Conservation (phyloP, 2,329 filamentous ascomycete species). For the Claviceps fusiformis region DNA sequence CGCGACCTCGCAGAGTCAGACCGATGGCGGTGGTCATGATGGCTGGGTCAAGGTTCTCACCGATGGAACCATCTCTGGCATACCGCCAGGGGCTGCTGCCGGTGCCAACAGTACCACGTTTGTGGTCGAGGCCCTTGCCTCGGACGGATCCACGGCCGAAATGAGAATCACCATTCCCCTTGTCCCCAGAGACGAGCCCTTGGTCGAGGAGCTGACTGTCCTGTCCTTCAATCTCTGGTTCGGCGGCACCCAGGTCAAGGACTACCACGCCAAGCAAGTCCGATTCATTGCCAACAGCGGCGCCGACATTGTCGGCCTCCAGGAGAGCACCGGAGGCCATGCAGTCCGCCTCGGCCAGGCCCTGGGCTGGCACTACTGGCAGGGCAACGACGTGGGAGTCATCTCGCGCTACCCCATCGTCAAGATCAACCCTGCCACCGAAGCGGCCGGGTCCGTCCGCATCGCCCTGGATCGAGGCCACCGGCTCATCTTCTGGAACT, state of each 20-base stretch:
- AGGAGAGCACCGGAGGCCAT: slow-evolving; percentile 21
- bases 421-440: slow-evolving; percentile 12
- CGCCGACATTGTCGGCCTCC: slow-evolving; percentile 23
- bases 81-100: slow-evolving; percentile 11
- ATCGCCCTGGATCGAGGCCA: slow-evolving; percentile 19
- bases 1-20: neutral
- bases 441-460: slow-evolving; percentile 17
- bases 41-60: slow-evolving; percentile 20
- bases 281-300: slow-evolving; percentile 18
- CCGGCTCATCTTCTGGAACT: slow-evolving; percentile 21
- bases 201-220: slow-evolving; percentile 22
- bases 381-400: slow-evolving; percentile 19
- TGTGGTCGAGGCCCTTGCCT: slow-evolving; percentile 16
- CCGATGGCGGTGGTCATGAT: too few relatives aligned
- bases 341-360: slow-evolving; percentile 20
- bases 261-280: slow-evolving; percentile 26
- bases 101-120: slow-evolving; percentile 10
- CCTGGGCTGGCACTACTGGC: slow-evolving; percentile 24
- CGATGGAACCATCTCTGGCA: slow-evolving; percentile 23
- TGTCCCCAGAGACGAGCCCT: slow-evolving; percentile 9
- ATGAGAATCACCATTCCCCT: slow-evolving; percentile 22
- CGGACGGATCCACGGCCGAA: slow-evolving; percentile 12
- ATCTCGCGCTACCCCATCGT: slow-evolving; percentile 25
- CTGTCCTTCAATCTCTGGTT: slow-evolving; percentile 28
- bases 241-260: slow-evolving; percentile 21